Evolutionary conservation across 176 grass and related monocot species (phyloP), one percentile per base, ranked within the genome.

Genomic region (Musa troglodytarum): DNA sequence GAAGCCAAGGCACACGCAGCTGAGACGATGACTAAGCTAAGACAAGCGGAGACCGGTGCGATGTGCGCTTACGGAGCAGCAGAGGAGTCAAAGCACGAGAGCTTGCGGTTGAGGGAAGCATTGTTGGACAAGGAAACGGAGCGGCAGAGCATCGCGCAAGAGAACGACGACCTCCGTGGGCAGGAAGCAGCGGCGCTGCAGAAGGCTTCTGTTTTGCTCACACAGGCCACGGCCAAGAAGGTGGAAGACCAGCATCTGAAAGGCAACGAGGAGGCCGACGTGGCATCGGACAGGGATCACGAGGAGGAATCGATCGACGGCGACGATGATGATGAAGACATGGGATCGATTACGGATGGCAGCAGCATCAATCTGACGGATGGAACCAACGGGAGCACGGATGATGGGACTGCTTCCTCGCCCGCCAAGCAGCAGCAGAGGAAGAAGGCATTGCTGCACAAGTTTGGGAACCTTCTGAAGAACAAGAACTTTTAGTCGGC

Each of bases 401-500:
- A 81, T 11, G 66, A 84, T 9, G 75, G 81, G 8, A 65, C 71
- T 43, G 34, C 34, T 67, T 51, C n/a, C 79, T 83, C 62, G 2
- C 85, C 88, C 29, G 80, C 82, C 79, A 89, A 84, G 65, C 62
- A 81, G 9, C 82, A 90, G 51, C 91, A 89, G 80, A 98, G 91
- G 77, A 97, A 97, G 88, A 85, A 78, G 75, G 81, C 88, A 16
- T 72, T 98, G 80, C 90, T 93, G 58, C 93, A 81, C 68, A 98
- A 93, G 73, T 91, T 98, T 63, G 84, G 95, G 74, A 98, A 77
- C 85, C 78, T 98, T 3, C 90, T 98, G 28, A 91, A 84, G 84
- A 98, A 98, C 82, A 93, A 87, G 81, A 70, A 70, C 51, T 13
- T 51, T 11, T 50, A 70, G 51, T 50, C 20, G 26, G 14, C 43